Evolutionary conservation across 805 yeast species (phyloP).

Genomic region (Metschnikowia amazonensis): DNA sequence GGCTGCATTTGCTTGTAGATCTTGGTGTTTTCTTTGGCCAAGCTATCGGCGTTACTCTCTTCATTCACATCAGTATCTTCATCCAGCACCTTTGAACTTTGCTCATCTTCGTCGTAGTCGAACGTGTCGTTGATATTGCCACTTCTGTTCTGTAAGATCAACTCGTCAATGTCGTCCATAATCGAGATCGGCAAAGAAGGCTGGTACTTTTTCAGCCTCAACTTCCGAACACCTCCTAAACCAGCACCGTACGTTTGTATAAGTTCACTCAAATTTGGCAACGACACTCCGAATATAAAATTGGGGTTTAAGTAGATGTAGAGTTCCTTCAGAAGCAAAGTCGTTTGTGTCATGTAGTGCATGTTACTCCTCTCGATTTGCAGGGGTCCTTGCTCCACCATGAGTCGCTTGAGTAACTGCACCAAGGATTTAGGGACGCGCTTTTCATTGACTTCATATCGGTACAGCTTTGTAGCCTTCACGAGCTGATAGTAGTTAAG

Average conservation of each 20-base stretch:
- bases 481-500: slow-evolving; percentile 69
- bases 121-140: slow-evolving; percentile 30
- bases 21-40: slow-evolving; percentile 27
- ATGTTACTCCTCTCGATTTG: slow-evolving; percentile 27
- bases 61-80: slow-evolving; percentile 15
- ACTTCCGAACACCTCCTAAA: slow-evolving; percentile 53
- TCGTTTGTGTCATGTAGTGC: slow-evolving; percentile 40
- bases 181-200: slow-evolving; percentile 71
- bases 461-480: slow-evolving; percentile 68
- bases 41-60: not conserved
- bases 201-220: slow-evolving; percentile 54
- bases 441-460: slow-evolving; percentile 78
- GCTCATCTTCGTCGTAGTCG: slow-evolving; percentile 23
- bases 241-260: slow-evolving; percentile 76
- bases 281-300: slow-evolving; percentile 50
- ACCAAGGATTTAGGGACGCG: slow-evolving; percentile 47
- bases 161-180: slow-evolving; percentile 67
- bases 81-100: slow-evolving; percentile 21
- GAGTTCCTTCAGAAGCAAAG: slow-evolving; percentile 37
- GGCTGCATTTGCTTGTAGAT: slow-evolving; percentile 45
- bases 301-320: slow-evolving; percentile 51
- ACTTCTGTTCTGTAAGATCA: slow-evolving; percentile 32
- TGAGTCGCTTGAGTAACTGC: slow-evolving; percentile 29
- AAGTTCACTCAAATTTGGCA: slow-evolving; percentile 75
- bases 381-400: slow-evolving; percentile 36